Conservation (phyloP, 192 early-diverging fungal genomes). For the Spinellus fusiger region DNA sequence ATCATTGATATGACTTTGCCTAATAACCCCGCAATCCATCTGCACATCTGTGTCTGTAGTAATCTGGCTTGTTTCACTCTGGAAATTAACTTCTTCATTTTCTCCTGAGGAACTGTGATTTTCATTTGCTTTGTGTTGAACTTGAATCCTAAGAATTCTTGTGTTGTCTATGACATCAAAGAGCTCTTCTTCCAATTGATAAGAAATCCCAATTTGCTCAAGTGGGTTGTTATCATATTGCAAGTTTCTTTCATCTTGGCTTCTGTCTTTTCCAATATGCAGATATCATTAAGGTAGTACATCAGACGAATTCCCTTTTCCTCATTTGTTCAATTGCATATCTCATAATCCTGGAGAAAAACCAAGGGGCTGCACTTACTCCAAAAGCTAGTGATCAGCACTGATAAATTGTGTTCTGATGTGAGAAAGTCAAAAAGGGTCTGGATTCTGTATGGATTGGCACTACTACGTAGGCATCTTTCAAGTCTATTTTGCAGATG, state of each 20-base stretch:
- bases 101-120: background rate
- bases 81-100: background rate
- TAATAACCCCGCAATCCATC: constrained; percentile 9
- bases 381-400: constrained; percentile 15
- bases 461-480: constrained; percentile 21
- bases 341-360: constrained; percentile 14
- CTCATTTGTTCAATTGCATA: constrained; percentile 14
- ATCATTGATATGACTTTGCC: constrained; percentile 11
- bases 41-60: background rate
- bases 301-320: constrained; percentile 6
- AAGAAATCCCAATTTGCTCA: constrained; percentile 1
- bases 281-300: constrained; percentile 18
- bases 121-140: constrained; percentile 6
- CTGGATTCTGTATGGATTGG: constrained; percentile 7
- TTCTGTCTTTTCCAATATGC: constrained; percentile 1
- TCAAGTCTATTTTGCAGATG: constrained; percentile 17
- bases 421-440: constrained; percentile 2
- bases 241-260: background rate
- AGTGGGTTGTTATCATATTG: background rate
- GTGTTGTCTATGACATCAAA: background rate
- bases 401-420: constrained; percentile 6
- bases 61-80: background rate
- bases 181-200: constrained; percentile 9
- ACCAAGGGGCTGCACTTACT: constrained; percentile 9
- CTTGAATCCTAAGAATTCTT: constrained; percentile 9